Conservation (phyloP, 228 moss, liverwort and hornwort species). For the Sphagnum magellanicum region DNA sequence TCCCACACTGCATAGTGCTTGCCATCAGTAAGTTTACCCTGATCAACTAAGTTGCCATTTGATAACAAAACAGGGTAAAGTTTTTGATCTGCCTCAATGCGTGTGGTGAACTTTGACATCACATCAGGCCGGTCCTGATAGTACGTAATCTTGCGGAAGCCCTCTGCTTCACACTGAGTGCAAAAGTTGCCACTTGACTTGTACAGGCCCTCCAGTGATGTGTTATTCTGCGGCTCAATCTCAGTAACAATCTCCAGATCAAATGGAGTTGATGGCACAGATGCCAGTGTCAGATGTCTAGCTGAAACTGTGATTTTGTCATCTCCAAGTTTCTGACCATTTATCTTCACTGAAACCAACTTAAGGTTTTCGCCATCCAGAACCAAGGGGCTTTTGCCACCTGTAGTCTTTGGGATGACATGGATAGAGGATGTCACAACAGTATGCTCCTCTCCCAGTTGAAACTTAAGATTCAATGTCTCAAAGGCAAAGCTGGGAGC, state of each 20-base stretch:
- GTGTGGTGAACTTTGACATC: conserved; percentile 76
- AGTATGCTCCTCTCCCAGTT: conserved; percentile 67
- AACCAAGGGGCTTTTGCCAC: conserved; percentile 29
- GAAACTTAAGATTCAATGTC: conserved; percentile 48
- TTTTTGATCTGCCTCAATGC: conserved; percentile 66
- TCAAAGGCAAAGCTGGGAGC: conserved; percentile 35
- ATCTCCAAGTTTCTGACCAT: conserved; percentile 39
- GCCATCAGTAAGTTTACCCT: conserved; percentile 54
- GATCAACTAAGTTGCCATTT: conserved; percentile 68
- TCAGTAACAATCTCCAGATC: conserved; percentile 78
- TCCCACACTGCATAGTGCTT: conserved; percentile 83
- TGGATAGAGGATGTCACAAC: conserved; percentile 60
- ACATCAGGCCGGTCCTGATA: conserved; percentile 95
- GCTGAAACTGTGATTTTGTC: conserved; percentile 24
- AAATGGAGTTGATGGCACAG: conserved; percentile 47
- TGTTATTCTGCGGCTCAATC: conserved; percentile 83
- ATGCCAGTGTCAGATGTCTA: conserved; percentile 48
- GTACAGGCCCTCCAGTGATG: conserved; percentile 84
- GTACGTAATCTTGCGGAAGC: conserved; percentile 84
- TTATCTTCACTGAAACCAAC: conserved; percentile 52
- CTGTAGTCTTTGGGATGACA: conserved; percentile 49
- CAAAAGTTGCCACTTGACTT: conserved; percentile 77
- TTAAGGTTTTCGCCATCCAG: conserved; percentile 75
- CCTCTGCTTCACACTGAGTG: conserved; percentile 91
- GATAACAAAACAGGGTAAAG: conserved; percentile 75